phyloP scores from a whole-genome alignment of 306 rosid genomes.

The Erythrophleum fordii region DNA sequence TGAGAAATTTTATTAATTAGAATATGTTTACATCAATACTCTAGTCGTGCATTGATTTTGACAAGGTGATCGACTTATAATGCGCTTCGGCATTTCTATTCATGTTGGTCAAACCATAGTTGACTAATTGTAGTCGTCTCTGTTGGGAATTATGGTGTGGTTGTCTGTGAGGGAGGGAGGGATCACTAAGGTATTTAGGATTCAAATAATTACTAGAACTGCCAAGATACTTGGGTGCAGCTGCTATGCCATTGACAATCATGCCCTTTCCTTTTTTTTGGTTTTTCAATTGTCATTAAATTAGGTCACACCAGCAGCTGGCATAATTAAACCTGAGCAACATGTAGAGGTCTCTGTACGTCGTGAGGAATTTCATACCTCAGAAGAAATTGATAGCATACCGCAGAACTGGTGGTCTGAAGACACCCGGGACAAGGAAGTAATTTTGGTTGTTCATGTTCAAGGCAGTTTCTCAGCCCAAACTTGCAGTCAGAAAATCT shows the following conservation, averaged over 20 bases:
- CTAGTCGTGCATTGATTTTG: neutral
- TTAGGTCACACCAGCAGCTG: conserved; percentile 82
- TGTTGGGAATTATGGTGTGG: neutral
- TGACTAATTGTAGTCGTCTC: neutral
- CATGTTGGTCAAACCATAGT: neutral
- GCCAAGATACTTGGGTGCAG: neutral
- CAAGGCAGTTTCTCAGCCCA: conserved; percentile 71
- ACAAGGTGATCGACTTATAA: neutral
- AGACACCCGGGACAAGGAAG: conserved; percentile 85
- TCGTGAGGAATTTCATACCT: conserved; percentile 67
- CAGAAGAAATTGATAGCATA: conserved; percentile 77
- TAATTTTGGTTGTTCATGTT: conserved; percentile 62
- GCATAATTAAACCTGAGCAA: conserved; percentile 80
- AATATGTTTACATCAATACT: neutral
- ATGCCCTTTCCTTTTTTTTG: conserved; percentile 26
- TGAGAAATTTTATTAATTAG: neutral
- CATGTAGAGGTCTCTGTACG: conserved; percentile 68
- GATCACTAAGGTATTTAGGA: neutral
- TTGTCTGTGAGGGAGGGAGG: too few relatives aligned
- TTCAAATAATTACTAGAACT: conserved; percentile 26
- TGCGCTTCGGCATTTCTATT: neutral
- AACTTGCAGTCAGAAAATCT: conserved; percentile 52
- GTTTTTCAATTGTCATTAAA: conserved; percentile 4
- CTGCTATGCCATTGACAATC: conserved; percentile 2
- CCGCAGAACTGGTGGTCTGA: conserved; percentile 89